Percentiles rank a stretch among this genome's conserved stretches.
phyloP scores from a whole-genome alignment of 176 grass and related monocot species.

The Ampelocalamus luodianensis region DNA sequence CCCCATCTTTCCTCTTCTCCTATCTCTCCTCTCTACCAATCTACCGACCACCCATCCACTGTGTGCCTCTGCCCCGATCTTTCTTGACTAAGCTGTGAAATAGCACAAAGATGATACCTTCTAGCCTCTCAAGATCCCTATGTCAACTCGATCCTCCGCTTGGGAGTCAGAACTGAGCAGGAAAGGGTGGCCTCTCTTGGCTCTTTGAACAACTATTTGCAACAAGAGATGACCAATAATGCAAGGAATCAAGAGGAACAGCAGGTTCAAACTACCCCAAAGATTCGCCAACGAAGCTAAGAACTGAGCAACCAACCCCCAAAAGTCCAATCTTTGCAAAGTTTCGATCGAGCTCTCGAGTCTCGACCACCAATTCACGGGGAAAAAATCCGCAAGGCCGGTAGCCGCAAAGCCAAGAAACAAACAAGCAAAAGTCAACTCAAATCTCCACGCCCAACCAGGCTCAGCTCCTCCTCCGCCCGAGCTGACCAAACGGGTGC shows the following conservation, averaged over 20 bases:
- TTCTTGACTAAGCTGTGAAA: not conserved
- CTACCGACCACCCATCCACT: conserved; percentile 44
- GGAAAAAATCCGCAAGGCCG: not conserved
- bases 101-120: conserved; percentile 15
- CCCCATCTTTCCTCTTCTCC: conserved; percentile 58
- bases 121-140: not conserved
- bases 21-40: conserved; percentile 16
- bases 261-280: not conserved
- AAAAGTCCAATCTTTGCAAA: conserved; percentile 31
- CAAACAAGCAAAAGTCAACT: conserved; percentile 35
- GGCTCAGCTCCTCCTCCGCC: conserved; percentile 3
- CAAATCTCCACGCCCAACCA: conserved; percentile 29
- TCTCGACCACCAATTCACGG: not conserved
- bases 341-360: not conserved
- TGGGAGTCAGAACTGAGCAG: not conserved
- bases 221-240: conserved; percentile 9
- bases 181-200: not conserved
- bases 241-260: conserved; percentile 25
- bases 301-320: not conserved
- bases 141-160: not conserved
- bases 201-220: not conserved
- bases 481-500: conserved; percentile 25
- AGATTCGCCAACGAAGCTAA: not conserved
- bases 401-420: conserved; percentile 21
- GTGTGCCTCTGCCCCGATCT: not conserved